Conservation (phyloP, 495 filamentous ascomycete species). For the Neurospora tetraspora region DNA sequence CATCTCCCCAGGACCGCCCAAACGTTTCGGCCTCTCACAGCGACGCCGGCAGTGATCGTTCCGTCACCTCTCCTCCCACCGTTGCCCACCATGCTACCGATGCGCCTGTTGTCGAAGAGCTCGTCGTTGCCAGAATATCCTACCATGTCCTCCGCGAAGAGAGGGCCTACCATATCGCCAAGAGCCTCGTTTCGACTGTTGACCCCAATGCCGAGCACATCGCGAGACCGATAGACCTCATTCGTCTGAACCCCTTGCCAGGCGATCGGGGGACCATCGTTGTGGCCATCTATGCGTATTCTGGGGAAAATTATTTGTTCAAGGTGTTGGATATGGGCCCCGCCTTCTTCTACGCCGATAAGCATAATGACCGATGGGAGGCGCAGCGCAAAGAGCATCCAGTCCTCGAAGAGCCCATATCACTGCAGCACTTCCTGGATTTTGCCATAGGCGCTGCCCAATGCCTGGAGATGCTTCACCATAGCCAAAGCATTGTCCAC, state of each 20-base stretch:
- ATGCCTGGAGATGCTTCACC: slow-evolving; percentile 77
- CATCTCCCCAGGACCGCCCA: slow-evolving; percentile 26
- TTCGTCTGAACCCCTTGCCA: slow-evolving; percentile 51
- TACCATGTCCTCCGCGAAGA: slow-evolving; percentile 71
- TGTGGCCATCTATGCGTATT: slow-evolving; percentile 69
- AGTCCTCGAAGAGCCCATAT: slow-evolving; percentile 48
- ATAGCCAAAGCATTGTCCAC: slow-evolving; percentile 71
- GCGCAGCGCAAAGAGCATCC: slow-evolving; percentile 22
- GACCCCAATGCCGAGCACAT: slow-evolving; percentile 69
- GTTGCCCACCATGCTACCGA: slow-evolving; percentile 18
- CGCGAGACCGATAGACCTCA: slow-evolving; percentile 61
- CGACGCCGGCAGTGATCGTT: slow-evolving; percentile 31
- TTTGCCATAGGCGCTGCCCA: slow-evolving; percentile 81
- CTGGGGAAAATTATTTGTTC: slow-evolving; percentile 61
- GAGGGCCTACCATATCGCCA: slow-evolving; percentile 71
- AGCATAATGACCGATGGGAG: slow-evolving; percentile 37
- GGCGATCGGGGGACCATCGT: slow-evolving; percentile 56
- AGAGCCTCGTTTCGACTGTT: slow-evolving; percentile 55
- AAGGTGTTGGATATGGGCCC: slow-evolving; percentile 67
- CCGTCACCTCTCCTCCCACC: slow-evolving; percentile 22
- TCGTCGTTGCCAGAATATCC: slow-evolving; percentile 68
- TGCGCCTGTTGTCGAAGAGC: slow-evolving; percentile 31
- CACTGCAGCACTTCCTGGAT: slow-evolving; percentile 66
- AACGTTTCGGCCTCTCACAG: slow-evolving; percentile 18
- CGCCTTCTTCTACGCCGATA: slow-evolving; percentile 52